Base-by-base conservation (phyloP, 2,329 filamentous ascomycete genomes). In the Colletotrichum sublineola region DNA sequence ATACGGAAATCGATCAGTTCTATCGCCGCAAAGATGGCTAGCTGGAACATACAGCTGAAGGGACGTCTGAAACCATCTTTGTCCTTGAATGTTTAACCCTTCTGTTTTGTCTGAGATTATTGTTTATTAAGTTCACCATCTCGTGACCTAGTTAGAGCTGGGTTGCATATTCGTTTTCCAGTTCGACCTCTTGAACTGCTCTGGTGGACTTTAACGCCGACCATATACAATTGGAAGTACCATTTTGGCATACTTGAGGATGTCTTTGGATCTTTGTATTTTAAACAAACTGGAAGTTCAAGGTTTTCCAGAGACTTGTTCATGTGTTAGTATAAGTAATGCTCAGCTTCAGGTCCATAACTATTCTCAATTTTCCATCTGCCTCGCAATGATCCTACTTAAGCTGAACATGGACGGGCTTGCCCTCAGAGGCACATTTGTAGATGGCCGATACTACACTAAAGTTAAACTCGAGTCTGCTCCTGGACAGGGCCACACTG, bases 401-500 rank as follows among this genome's bases (percentile, higher is more conserved):
- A 4, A 46, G 44, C 44, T 46, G 44, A n/a, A 46, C 44, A 46
- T n/a, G 44, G 11, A 46, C 44, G 11, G 44, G 44, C 18, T n/a
- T 46, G 18, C 44, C 44, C 20, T n/a, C 20, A n/a, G 44, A 46
- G 20, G 20, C 44, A 11, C 58, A 68, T 58, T 68, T n/a, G 58
- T 68, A 68, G 3, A 68, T 68, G 12, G 38, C 66, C 24, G 53
- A 44, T n/a, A 68, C 29, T 4, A 68, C 66, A 18, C 24, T 9
- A 61, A 63, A 63, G n/a, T 68, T 68, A 58, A 68, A 68, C 48
- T 57, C 38, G 4, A 68, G 58, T 48, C 66, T 53, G 14, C 33
- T 63, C 44, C 33, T 48, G 8, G 40, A 31, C 0, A 63, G 38
- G 29, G 48, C 38, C 8, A 56, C 66, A 33, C 58, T 68, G 5